Percentiles rank a stretch among this genome's conserved stretches.
These are phyloP conservation scores for Globisporangium middletonii DNA, from an alignment of 352 stramenopile genomes.

Conservation along the genomic window DNA sequence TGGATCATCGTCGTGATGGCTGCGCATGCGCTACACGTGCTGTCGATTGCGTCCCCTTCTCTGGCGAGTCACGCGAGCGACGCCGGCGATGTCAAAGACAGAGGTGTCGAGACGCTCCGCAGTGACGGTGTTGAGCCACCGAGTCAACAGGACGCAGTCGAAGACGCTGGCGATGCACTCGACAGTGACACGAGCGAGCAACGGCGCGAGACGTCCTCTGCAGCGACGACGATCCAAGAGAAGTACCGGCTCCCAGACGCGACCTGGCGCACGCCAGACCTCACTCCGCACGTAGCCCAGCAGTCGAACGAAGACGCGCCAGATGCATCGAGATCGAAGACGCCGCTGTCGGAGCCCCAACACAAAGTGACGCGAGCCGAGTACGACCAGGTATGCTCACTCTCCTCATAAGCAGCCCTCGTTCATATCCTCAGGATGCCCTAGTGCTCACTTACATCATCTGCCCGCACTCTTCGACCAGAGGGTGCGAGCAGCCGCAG, in stretches of 20 bases:
- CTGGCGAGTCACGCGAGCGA: neutral
- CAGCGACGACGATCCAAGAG: slow-evolving; percentile 33
- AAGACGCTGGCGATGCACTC: neutral
- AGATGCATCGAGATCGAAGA: neutral
- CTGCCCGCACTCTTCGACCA: slow-evolving; percentile 6
- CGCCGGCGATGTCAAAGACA: neutral
- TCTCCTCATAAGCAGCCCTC: neutral
- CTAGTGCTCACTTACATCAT: neutral
- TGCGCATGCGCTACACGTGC: neutral
- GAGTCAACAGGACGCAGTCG: neutral
- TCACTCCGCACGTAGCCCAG: neutral
- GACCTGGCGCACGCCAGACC: slow-evolving; percentile 12
- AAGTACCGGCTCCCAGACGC: slow-evolving; percentile 36
- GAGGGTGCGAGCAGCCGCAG: slow-evolving; percentile 22
- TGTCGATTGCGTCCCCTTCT: neutral
- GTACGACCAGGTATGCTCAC: neutral
- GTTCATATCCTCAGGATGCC: neutral
- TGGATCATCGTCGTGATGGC: slow-evolving; percentile 7
- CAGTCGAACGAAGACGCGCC: neutral
- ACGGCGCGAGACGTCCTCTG: neutral
- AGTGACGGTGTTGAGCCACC: too few species aligned
- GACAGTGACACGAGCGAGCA: neutral
- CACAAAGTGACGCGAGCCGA: neutral
- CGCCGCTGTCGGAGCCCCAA: too few species aligned
- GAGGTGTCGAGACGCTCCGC: neutral